Evolutionary conservation across 441 rosid species (phyloP), one percentile per base, ranked within the genome.

Genomic region (Viola pubescens): DNA sequence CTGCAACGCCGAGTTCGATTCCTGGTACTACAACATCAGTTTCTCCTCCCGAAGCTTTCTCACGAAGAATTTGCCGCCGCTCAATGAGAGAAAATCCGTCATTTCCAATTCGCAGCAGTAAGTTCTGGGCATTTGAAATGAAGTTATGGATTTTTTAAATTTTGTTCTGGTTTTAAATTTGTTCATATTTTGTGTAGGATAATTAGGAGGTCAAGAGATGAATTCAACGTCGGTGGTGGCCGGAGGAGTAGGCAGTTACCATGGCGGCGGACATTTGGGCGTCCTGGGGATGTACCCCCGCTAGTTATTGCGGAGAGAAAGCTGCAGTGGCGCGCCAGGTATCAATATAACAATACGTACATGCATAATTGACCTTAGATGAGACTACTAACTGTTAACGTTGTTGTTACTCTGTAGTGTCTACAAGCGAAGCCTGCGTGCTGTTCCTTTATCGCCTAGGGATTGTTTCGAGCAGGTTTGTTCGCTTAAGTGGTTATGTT

Each of bases 281-380:
- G 78, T 69, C 73, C 72, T 10, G 81, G 85, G 7, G 71, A 71
- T 6, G 77, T 73, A 48, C 75, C 80, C 34, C 59, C 69, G 41
- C 57, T 67, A 50, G 71, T 75, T 50, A 61, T 75, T 43, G 70
- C 71, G 7, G 77, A 75, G 55, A 70, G 83, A 57, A 86, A 82
- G 75, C 77, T 86, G 65, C 77, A 62, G 11, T 84, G 86, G 94
- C 88, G 83, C 48, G 77, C 79, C 48, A 84, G 94, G 88, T 86
- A 69, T 26, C 34, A 26, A 26, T 26, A 26, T 26, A 26, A 26
- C 34, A 26, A 26, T 2, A 26, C 34, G 3, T 2, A 26, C 34
- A 8, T 26, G 34, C 9, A 34, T 37, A 38, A 38, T n/a, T 60
- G 7, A 16, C 6, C 4, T 3, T 57, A n/a, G 38, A n/a, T 57